Percentiles rank a stretch among this genome's conserved stretches.
Evolutionary conservation across 306 rosid genomes (phyloP).

Genomic region (Hippophae gyantsensis): DNA sequence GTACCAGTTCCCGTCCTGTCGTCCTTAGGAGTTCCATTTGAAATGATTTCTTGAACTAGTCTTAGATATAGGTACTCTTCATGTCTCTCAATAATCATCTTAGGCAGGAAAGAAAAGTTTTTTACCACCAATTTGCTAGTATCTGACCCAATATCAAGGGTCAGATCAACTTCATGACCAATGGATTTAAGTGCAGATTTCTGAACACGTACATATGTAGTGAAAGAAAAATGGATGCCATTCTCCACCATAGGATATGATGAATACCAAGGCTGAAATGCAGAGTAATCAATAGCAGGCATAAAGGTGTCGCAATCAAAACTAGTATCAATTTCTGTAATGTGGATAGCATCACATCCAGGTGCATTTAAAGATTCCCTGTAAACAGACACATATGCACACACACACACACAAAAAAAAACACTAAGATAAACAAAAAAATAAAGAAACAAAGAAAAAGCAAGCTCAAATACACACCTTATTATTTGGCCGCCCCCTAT

Average conservation of each 20-base stretch:
- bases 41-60: conserved; percentile 69
- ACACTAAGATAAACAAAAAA: conserved; percentile 10
- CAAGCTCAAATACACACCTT: conserved; percentile 32
- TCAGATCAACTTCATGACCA: conserved; percentile 35
- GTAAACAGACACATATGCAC: conserved; percentile 22
- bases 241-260: conserved; percentile 76
- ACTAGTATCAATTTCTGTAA: conserved; percentile 67
- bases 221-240: conserved; percentile 54
- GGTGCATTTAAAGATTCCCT: conserved; percentile 85
- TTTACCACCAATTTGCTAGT: conserved; percentile 47
- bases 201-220: conserved; percentile 76
- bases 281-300: conserved; percentile 57
- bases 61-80: conserved; percentile 75
- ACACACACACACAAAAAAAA: conserved; percentile 16
- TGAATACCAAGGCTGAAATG: conserved; percentile 88
- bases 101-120: conserved; percentile 80
- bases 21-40: conserved; percentile 70
- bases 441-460: neutral
- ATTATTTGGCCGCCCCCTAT: conserved; percentile 83
- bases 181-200: conserved; percentile 38
- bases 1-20: conserved; percentile 98
- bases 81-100: conserved; percentile 65
- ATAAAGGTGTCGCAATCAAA: conserved; percentile 76
- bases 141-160: conserved; percentile 24
- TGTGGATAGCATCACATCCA: conserved; percentile 85